Conservation (phyloP, 1,284 basidiomycete genomes). For the Ganoderma lucidum region DNA sequence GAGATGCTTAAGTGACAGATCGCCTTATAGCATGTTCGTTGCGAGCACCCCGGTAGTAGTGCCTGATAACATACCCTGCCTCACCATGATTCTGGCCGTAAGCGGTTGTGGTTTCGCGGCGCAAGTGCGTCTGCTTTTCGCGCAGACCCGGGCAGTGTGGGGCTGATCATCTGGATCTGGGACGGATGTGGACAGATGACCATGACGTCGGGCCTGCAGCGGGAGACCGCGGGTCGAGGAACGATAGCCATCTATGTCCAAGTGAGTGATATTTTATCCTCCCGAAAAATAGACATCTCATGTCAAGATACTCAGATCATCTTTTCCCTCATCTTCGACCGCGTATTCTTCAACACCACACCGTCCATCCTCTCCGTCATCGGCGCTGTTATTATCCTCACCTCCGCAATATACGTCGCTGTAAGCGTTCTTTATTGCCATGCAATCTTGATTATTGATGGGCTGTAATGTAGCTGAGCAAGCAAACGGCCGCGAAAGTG, state of each 20-base stretch:
- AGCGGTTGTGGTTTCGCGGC: constrained; percentile 66
- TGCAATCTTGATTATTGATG: neutral
- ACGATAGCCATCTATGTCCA: constrained; percentile 68
- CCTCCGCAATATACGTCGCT: constrained; percentile 64
- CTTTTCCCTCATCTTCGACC: constrained; percentile 66
- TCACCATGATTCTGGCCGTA: constrained; percentile 52
- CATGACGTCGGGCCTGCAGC: constrained; percentile 68
- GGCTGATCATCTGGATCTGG: neutral
- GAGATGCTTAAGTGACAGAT: neutral
- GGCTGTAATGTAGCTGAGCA: constrained; percentile 19
- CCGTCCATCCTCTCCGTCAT: constrained; percentile 47
- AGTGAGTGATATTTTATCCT: constrained; percentile 40
- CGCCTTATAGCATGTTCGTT: constrained; percentile 49
- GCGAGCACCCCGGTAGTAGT: constrained; percentile 51
- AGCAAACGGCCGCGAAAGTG: constrained; percentile 5
- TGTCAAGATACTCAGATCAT: constrained; percentile 51
- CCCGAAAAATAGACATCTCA: too few relatives aligned
- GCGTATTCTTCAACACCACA: constrained; percentile 61
- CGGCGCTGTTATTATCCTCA: constrained; percentile 64
- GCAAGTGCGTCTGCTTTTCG: constrained; percentile 46
- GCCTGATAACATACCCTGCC: constrained; percentile 53
- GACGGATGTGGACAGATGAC: constrained; percentile 46
- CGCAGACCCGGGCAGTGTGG: neutral
- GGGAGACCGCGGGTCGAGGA: constrained; percentile 68
- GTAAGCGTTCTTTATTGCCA: constrained; percentile 43